phyloP scores from a whole-genome alignment of 2,329 filamentous ascomycete species.

The Colletotrichum orchidophilum region DNA sequence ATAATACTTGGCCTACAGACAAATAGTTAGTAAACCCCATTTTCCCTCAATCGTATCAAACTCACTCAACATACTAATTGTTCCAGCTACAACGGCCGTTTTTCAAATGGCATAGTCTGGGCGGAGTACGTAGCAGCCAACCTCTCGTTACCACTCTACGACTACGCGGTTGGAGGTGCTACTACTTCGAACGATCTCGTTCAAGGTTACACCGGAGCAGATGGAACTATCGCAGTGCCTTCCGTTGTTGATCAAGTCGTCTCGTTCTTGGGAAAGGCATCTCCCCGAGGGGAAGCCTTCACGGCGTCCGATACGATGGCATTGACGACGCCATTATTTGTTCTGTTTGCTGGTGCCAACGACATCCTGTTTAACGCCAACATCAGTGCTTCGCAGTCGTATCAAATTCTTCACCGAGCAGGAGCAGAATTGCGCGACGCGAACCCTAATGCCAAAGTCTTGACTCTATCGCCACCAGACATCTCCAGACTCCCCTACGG shows the following conservation, averaged over 20 bases:
- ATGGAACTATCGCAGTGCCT: slow-evolving; percentile 12
- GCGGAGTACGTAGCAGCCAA: slow-evolving; percentile 25
- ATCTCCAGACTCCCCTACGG: slow-evolving; percentile 16
- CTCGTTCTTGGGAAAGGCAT: slow-evolving; percentile 1
- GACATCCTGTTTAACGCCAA: slow-evolving; percentile 26
- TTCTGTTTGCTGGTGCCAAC: slow-evolving; percentile 17
- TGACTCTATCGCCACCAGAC: slow-evolving; percentile 22
- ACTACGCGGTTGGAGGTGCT: slow-evolving; percentile 26
- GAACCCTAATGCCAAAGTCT: not conserved
- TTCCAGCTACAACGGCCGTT: slow-evolving; percentile 19
- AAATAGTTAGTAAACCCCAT: slow-evolving; percentile 8
- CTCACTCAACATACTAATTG: not conserved
- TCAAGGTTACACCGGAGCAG: slow-evolving; percentile 25
- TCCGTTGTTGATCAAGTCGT: slow-evolving; percentile 18
- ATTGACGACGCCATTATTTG: slow-evolving; percentile 3
- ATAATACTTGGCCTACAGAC: slow-evolving; percentile 22
- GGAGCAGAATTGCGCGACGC: not conserved
- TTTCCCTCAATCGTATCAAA: accelerated
- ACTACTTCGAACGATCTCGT: slow-evolving; percentile 21
- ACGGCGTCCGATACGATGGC: not conserved
- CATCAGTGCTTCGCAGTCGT: slow-evolving; percentile 26
- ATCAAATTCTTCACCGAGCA: not conserved
- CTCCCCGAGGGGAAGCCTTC: not conserved
- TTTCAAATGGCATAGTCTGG: slow-evolving; percentile 30
- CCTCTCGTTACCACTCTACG: slow-evolving; percentile 29